Conservation (phyloP, 495 filamentous ascomycete genomes). For the Penicillium longicatenatum region DNA sequence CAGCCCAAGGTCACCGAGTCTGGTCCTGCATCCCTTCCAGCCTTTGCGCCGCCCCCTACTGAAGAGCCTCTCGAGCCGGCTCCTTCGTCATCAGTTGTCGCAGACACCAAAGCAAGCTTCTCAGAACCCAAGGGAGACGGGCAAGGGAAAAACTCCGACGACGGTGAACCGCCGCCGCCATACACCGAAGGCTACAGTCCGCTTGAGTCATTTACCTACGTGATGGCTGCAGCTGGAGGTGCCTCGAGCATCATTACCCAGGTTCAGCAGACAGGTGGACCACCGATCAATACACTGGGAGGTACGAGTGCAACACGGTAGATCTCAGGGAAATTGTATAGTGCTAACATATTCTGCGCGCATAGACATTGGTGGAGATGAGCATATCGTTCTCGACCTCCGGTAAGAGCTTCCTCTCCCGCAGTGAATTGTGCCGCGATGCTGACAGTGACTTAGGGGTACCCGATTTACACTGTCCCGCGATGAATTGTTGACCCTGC, state of each 20-base stretch:
- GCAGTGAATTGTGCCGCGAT: conserved; percentile 6
- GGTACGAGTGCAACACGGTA: conserved; percentile 55
- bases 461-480: conserved; percentile 90
- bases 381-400: conserved; percentile 92
- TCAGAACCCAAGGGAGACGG: conserved; percentile 74
- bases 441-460: conserved; percentile 58
- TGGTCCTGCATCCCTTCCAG: conserved; percentile 60
- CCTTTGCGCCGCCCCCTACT: conserved; percentile 50
- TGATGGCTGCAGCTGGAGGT: conserved; percentile 96
- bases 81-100: conserved; percentile 57
- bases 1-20: conserved; percentile 55
- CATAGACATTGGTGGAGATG: conserved; percentile 83
- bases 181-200: conserved; percentile 95
- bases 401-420: conserved; percentile 58
- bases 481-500: conserved; percentile 91
- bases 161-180: conserved; percentile 89
- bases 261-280: conserved; percentile 85
- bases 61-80: conserved; percentile 49
- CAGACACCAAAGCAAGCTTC: conserved; percentile 83
- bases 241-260: conserved; percentile 98
- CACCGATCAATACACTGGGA: conserved; percentile 83
- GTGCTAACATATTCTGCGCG: not conserved
- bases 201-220: conserved; percentile 90
- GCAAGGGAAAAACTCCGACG: conserved; percentile 70
- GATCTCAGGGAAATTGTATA: conserved; percentile 1